These are phyloP conservation scores for Talaromyces funiculosus DNA, from an alignment of 2,329 filamentous ascomycete genomes.

Conservation along the genomic window DNA sequence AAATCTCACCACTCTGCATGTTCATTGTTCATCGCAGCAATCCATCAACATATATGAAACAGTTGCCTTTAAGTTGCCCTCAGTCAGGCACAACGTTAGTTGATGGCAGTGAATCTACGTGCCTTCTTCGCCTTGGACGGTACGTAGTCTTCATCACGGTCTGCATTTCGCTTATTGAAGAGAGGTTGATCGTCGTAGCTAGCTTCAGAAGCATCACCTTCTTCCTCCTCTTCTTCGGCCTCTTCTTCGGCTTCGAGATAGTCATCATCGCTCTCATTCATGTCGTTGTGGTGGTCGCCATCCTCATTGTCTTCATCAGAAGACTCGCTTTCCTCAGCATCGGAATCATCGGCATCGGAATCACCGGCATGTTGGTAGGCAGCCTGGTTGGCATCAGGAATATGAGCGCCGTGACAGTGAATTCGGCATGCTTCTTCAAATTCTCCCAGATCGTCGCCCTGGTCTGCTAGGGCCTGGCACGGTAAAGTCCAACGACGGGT, in stretches of 20 bases:
- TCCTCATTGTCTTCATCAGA: neutral
- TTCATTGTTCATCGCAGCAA: neutral
- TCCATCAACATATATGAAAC: neutral
- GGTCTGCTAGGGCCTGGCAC: neutral
- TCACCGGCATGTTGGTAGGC: neutral
- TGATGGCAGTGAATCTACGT: neutral
- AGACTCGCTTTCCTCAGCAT: neutral
- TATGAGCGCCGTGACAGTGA: neutral
- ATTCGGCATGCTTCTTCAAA: neutral
- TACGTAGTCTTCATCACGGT: neutral
- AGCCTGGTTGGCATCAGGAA: neutral
- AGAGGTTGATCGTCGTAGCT: neutral
- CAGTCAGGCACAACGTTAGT: neutral
- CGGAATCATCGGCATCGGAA: too few species aligned
- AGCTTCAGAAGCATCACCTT: neutral
- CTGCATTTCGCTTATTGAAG: neutral
- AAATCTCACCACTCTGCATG: neutral
- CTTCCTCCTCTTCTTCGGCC: neutral
- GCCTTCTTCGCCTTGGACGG: neutral
- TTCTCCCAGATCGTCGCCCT: neutral
- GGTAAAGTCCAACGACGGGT: neutral
- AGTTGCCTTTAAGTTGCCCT: neutral
- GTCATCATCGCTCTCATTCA: neutral
- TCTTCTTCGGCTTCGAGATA: neutral
- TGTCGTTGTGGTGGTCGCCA: neutral